Conservation (phyloP, 2,329 filamentous ascomycete species). For the Phyllosticta citrichinensis region DNA sequence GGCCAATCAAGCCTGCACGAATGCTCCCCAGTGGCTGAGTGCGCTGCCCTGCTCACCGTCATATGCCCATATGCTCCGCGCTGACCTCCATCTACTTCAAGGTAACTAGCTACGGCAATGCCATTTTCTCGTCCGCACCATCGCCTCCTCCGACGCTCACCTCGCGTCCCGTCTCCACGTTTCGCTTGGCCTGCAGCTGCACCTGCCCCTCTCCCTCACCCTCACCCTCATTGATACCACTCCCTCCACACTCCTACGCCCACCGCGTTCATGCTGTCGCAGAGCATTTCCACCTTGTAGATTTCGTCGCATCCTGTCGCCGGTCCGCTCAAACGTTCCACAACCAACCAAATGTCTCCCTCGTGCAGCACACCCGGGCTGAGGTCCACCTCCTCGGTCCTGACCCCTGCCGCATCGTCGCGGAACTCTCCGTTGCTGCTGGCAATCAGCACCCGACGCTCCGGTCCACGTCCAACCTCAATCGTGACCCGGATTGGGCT, state of each 20-base stretch:
- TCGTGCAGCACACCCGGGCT: conserved; percentile 45
- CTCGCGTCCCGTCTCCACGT: background rate
- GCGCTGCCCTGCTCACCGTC: background rate
- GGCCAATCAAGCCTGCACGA: conserved; percentile 8
- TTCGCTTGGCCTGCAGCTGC: background rate
- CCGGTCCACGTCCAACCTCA: conserved; percentile 61
- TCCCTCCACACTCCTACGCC: conserved; percentile 36
- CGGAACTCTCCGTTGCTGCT: conserved; percentile 67
- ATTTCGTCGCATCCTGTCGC: conserved; percentile 36
- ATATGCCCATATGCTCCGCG: background rate
- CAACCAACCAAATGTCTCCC: conserved; percentile 64
- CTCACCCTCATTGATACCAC: conserved; percentile 24
- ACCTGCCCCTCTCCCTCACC: background rate
- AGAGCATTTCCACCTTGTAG: conserved; percentile 41
- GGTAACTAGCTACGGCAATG: background rate
- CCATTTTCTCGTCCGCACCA: background rate
- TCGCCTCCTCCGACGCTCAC: background rate
- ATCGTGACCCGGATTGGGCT: conserved; percentile 59
- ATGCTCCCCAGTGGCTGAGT: background rate
- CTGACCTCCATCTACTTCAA: background rate
- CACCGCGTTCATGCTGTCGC: conserved; percentile 35
- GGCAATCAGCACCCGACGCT: conserved; percentile 52
- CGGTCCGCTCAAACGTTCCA: conserved; percentile 65
- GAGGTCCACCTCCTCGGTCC: conserved; percentile 66
- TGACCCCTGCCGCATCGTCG: conserved; percentile 54